These are phyloP conservation scores for Spatholobus suberectus DNA, from an alignment of 306 rosid species.

Conservation along the genomic window DNA sequence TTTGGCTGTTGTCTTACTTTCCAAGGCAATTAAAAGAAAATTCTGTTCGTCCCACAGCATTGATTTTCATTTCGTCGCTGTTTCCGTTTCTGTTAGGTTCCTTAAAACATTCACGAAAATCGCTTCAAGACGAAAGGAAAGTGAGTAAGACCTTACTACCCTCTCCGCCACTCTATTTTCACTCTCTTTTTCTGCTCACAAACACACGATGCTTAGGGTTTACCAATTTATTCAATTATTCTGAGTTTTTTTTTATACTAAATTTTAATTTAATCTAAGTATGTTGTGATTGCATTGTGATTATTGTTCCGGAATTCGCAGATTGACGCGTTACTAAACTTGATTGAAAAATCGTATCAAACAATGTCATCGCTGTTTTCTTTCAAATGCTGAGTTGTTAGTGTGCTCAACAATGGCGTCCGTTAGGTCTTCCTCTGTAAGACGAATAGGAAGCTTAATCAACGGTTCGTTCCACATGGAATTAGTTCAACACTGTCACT, in stretches of 20 bases:
- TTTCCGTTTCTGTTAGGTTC: conserved; percentile 15
- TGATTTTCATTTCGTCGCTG: background rate
- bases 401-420: conserved; percentile 58
- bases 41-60: background rate
- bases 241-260: background rate
- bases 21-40: background rate
- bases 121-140: background rate
- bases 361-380: conserved; percentile 29
- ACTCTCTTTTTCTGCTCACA: conserved; percentile 7
- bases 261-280: conserved; percentile 10
- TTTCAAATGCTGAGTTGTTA: conserved; percentile 36
- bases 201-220: conserved; percentile 10
- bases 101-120: conserved; percentile 34
- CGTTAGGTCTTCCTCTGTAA: conserved; percentile 51
- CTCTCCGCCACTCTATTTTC: background rate
- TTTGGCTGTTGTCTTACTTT: background rate
- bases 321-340: conserved; percentile 37
- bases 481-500: conserved; percentile 29
- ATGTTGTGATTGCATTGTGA: conserved; percentile 34
- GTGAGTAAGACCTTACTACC: background rate
- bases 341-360: conserved; percentile 20
- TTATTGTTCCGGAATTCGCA: conserved; percentile 45
- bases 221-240: background rate
- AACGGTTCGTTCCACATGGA: conserved; percentile 36
- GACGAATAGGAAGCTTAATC: conserved; percentile 44